Evolutionary conservation across 495 filamentous ascomycete genomes (phyloP).

Genomic region (Daldinia childiae): DNA sequence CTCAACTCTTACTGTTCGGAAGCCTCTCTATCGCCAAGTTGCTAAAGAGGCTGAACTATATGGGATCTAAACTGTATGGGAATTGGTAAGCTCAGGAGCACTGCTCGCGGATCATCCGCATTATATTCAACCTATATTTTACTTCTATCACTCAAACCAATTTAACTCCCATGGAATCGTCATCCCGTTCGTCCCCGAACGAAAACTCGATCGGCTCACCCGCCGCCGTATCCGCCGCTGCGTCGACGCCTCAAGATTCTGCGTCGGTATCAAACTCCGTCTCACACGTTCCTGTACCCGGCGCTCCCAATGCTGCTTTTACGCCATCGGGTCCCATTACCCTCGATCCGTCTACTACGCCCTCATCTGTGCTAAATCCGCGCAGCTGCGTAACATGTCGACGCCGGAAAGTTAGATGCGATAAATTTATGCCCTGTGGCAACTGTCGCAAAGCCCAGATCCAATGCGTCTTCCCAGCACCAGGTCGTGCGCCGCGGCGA

Average conservation of each 20-base stretch:
- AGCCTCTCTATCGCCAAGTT: background rate
- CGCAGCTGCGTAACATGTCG: slow-evolving; percentile 87
- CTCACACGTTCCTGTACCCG: slow-evolving; percentile 2
- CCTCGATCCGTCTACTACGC: slow-evolving; percentile 53
- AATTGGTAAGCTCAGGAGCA: slow-evolving; percentile 11
- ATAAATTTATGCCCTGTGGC: slow-evolving; percentile 83
- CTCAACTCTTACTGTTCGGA: background rate
- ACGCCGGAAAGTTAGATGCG: slow-evolving; percentile 85
- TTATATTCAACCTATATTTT: slow-evolving; percentile 25
- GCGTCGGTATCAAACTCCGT: slow-evolving; percentile 13
- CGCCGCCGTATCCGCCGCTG: slow-evolving; percentile 19
- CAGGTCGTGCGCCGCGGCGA: slow-evolving; percentile 79
- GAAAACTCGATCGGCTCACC: slow-evolving; percentile 35
- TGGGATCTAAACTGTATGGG: slow-evolving; percentile 24
- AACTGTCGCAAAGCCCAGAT: slow-evolving; percentile 83
- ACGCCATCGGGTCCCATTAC: slow-evolving; percentile 49
- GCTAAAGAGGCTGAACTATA: background rate
- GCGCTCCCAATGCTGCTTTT: slow-evolving; percentile 25
- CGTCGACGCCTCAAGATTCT: slow-evolving; percentile 35
- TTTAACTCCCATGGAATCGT: slow-evolving; percentile 32
- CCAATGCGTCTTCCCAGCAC: slow-evolving; percentile 85
- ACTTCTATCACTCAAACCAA: background rate
- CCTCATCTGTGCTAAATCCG: slow-evolving; percentile 61
- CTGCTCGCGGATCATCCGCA: slow-evolving; percentile 23
- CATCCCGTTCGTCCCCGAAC: slow-evolving; percentile 38